Base-by-base conservation (phyloP, 2,329 filamentous ascomycete species). In the Aspergillus pseudoviridinutans region DNA sequence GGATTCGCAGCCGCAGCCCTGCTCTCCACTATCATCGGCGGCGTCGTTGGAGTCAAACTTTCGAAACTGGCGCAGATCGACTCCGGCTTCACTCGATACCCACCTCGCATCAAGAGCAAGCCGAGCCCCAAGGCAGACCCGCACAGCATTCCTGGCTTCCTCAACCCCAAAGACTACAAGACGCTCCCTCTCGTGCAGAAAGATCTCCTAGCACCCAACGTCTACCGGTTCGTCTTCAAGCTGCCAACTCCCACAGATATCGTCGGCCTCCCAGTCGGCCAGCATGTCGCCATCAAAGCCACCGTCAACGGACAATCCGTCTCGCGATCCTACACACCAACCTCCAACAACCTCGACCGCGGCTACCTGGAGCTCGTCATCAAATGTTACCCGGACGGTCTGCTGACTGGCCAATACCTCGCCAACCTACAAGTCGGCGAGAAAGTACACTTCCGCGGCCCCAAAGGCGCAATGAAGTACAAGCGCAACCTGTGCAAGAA, bases 211-310 rank as follows among this genome's bases (percentile, higher is more conserved):
- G 59, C 67, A 0, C 53, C 65, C 2, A 69, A 64, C 35, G 66
- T 68, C 1, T 82, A 77, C 66, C 75, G 75, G 28, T 73, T 82
- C 8, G 69, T 74, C 9, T 84, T 84, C 38, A 68, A 74, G 24
- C 75, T 85, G 1, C 82, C 83, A 0, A 73, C 70, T 0, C 61
- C 69, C 0, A 63, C 66, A 4, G 75, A 77, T 2, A 71, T 82
- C 0, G 75, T 84, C 2, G 82, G 82, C 4, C 74, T 85, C 7
- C 83, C 83, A 0, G 81, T 79, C 6, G 83, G 83, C 8, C 82
- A 85, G 63, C 82, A 85, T 61, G 76, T 85, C 3, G 75, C 81
- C 47, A 80, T 85, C 57, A 77, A 78, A 55, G 79, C 80, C 1
- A 71, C 68, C 1, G 65, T 84, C 6, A 71, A 80, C 44, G 79